Percentiles rank a stretch among this genome's conserved stretches.
Conservation (phyloP, 2,329 filamentous ascomycete species). For the Neonectria coccinea region DNA sequence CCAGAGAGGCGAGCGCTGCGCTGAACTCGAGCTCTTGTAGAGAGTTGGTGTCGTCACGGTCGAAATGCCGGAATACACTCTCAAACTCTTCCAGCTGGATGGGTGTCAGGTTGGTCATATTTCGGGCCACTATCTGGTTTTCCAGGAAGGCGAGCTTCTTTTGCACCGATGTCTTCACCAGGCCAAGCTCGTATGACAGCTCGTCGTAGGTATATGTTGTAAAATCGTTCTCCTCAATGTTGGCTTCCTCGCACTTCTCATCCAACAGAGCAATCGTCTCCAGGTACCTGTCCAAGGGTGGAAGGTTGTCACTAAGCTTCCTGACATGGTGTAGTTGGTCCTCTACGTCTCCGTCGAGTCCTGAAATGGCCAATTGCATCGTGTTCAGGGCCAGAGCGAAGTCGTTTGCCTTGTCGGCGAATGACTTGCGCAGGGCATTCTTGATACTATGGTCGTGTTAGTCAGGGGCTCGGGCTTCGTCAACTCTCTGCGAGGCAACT, state of each 20-base stretch:
- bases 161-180: slow-evolving; percentile 91
- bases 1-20: slow-evolving; percentile 92
- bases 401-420: slow-evolving; percentile 98
- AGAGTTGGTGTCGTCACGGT: slow-evolving; percentile 90
- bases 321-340: slow-evolving; percentile 92
- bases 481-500: slow-evolving; percentile 48
- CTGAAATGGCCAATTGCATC: slow-evolving; percentile 92
- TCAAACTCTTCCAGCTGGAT: slow-evolving; percentile 99
- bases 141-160: slow-evolving; percentile 98
- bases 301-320: slow-evolving; percentile 84
- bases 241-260: slow-evolving; percentile 91
- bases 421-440: slow-evolving; percentile 89
- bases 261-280: slow-evolving; percentile 88
- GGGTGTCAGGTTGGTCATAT: slow-evolving; percentile 98
- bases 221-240: slow-evolving; percentile 99
- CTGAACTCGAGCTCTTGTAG: slow-evolving; percentile 95
- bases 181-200: slow-evolving; percentile 88
- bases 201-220: slow-evolving; percentile 99
- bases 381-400: slow-evolving; percentile 96
- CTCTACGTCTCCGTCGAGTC: slow-evolving; percentile 96
- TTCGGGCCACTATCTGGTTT: slow-evolving; percentile 97
- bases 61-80: slow-evolving; percentile 97
- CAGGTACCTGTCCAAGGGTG: slow-evolving; percentile 91
- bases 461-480: slow-evolving; percentile 19
- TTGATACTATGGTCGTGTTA: slow-evolving; percentile 76